Percentiles rank a stretch among this genome's conserved stretches.
These are phyloP conservation scores for Tolypocladium tropicale DNA, from an alignment of 2,329 filamentous ascomycete species.

Conservation along the genomic window DNA sequence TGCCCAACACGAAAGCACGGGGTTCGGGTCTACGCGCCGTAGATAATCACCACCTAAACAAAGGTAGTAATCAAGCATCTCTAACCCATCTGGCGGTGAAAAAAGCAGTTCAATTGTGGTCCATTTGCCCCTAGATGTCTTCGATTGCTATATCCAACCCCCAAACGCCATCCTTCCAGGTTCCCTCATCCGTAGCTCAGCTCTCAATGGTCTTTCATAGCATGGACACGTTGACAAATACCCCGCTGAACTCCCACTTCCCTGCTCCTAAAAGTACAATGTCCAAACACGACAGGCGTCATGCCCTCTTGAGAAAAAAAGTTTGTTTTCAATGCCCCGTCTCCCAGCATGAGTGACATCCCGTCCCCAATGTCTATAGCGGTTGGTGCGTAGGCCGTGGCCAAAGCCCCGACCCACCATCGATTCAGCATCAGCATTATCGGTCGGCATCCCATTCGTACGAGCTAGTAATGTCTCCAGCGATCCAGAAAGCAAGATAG, in stretches of 20 bases:
- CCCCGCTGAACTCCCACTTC: constrained; percentile 2
- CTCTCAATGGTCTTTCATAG: constrained; percentile 4
- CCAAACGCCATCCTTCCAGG: constrained; percentile 2
- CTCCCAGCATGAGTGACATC: not conserved
- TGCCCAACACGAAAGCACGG: constrained; percentile 55
- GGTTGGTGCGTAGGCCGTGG: not conserved
- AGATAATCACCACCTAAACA: constrained; percentile 30
- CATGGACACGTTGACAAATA: constrained; percentile 11
- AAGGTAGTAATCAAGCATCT: not conserved
- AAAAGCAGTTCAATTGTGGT: not conserved
- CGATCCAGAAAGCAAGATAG: not conserved
- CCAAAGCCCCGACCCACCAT: not conserved
- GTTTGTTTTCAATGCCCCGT: not conserved
- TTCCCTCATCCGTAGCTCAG: not conserved
- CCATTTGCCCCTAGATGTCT: constrained; percentile 2
- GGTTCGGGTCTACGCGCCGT: constrained; percentile 59
- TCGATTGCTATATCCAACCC: constrained; percentile 10
- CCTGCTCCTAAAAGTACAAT: constrained; percentile 14
- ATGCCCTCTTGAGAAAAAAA: not conserved
- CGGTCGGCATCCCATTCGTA: constrained; percentile 1
- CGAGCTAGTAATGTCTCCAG: not conserved
- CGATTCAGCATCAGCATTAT: not conserved
- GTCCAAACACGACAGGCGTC: constrained; percentile 10
- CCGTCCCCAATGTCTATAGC: not conserved
- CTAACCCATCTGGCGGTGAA: too few species aligned